phyloP scores from a whole-genome alignment of 306 rosid genomes.

The Rosa rugosa region DNA sequence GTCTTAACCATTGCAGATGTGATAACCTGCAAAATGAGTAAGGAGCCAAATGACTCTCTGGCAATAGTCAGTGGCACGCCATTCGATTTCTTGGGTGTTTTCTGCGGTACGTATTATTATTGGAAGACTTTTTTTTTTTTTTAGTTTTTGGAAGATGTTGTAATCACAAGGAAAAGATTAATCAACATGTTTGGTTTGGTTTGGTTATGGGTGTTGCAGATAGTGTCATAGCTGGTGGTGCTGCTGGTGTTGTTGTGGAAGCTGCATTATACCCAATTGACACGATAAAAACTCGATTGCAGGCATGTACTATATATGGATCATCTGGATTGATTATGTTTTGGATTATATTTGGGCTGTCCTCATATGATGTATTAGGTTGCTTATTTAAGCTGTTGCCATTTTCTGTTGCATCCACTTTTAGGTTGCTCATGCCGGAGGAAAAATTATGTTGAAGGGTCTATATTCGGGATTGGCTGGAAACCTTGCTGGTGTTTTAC shows the following conservation, averaged over 20 bases:
- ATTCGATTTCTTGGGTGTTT: constrained; percentile 23
- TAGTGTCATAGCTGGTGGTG: constrained; percentile 39
- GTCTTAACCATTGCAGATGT: not conserved
- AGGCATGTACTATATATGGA: constrained; percentile 22
- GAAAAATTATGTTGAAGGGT: constrained; percentile 31
- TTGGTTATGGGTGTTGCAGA: constrained; percentile 30
- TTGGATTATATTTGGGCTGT: not conserved
- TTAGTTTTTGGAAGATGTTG: not conserved
- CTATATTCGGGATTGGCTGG: constrained; percentile 46
- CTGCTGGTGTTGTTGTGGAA: constrained; percentile 38
- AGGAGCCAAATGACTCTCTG: constrained; percentile 24
- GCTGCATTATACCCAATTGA: constrained; percentile 45
- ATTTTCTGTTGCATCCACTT: constrained; percentile 10
- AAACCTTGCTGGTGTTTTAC: constrained; percentile 45
- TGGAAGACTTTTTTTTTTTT: too few species aligned
- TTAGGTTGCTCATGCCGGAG: constrained; percentile 39
- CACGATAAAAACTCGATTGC: constrained; percentile 43
- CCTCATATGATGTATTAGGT: not conserved
- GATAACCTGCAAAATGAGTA: not conserved
- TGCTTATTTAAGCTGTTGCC: not conserved
- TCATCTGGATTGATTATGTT: not conserved
- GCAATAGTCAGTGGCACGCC: constrained; percentile 30
- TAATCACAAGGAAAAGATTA: not conserved
- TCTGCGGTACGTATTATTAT: constrained; percentile 24
- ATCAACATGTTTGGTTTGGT: not conserved